Percentiles rank a stretch among this genome's conserved stretches.
Conservation (phyloP, 345 rosid species). For the Bruguiera parviflora region DNA sequence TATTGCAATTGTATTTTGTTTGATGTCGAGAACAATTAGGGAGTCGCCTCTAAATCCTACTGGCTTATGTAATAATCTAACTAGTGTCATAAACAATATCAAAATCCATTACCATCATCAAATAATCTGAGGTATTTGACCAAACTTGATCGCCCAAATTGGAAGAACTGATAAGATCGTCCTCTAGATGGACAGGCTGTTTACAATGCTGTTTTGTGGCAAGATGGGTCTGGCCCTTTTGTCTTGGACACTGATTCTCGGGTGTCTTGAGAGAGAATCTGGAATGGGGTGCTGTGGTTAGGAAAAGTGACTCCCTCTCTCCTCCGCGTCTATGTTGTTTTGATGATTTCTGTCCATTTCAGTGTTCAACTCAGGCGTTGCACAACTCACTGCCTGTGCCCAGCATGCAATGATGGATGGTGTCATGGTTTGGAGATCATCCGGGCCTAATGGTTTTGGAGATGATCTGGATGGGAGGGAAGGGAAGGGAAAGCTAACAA, state of each 20-base stretch:
- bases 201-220: background rate
- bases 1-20: too few relatives aligned
- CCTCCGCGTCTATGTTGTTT: slow-evolving; percentile 20
- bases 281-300: slow-evolving; percentile 40
- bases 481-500: slow-evolving; percentile 31
- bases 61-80: too few relatives aligned
- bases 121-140: too few relatives aligned
- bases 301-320: slow-evolving; percentile 50
- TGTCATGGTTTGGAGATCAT: slow-evolving; percentile 27
- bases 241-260: slow-evolving; percentile 42
- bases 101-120: too few relatives aligned
- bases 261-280: slow-evolving; percentile 35
- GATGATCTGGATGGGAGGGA: slow-evolving; percentile 39
- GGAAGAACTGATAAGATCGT: too few relatives aligned
- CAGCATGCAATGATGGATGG: background rate
- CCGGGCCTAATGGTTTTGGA: slow-evolving; percentile 17
- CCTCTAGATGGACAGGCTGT: too few relatives aligned
- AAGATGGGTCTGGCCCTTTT: slow-evolving; percentile 46
- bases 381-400: slow-evolving; percentile 17
- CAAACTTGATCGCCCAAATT: too few relatives aligned
- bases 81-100: too few relatives aligned
- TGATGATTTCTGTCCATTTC: slow-evolving; percentile 3
- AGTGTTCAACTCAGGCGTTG: slow-evolving; percentile 2
- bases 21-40: too few relatives aligned
- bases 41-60: too few relatives aligned